phyloP scores from a whole-genome alignment of 2,329 filamentous ascomycete species.

The Pestalotiopsis sp. region DNA sequence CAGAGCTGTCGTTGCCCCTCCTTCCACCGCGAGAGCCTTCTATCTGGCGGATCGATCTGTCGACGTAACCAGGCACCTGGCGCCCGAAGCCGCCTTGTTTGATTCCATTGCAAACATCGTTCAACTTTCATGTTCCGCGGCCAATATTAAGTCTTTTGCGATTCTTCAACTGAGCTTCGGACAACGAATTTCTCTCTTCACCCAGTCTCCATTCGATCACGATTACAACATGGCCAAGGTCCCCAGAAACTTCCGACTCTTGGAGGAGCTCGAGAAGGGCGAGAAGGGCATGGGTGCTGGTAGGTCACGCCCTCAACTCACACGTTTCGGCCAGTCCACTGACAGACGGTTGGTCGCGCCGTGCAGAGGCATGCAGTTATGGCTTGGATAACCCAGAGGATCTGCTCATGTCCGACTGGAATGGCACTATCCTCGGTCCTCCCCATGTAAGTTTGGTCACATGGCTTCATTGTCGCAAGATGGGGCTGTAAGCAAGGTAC shows the following conservation, averaged over 20 bases:
- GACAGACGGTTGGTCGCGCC: not conserved
- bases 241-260: constrained; percentile 91
- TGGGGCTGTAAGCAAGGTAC: not conserved
- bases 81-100: not conserved
- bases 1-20: not conserved
- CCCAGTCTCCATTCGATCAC: not conserved
- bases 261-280: constrained; percentile 98
- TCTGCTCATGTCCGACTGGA: constrained; percentile 97
- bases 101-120: not conserved
- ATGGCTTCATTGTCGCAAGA: not conserved
- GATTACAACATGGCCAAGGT: constrained; percentile 63
- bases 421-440: constrained; percentile 94
- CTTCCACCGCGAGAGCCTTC: not conserved
- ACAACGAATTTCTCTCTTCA: too few relatives aligned
- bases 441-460: constrained; percentile 74
- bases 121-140: not conserved
- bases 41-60: not conserved
- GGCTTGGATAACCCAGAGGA: constrained; percentile 94
- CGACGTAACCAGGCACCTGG: not conserved
- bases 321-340: not conserved
- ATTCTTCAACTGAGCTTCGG: too few relatives aligned
- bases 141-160: not conserved
- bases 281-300: constrained; percentile 96
- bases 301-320: constrained; percentile 39
- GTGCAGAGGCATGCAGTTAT: constrained; percentile 90